Base-by-base conservation (phyloP, 805 yeast genomes). In the Candida odintsovae region DNA sequence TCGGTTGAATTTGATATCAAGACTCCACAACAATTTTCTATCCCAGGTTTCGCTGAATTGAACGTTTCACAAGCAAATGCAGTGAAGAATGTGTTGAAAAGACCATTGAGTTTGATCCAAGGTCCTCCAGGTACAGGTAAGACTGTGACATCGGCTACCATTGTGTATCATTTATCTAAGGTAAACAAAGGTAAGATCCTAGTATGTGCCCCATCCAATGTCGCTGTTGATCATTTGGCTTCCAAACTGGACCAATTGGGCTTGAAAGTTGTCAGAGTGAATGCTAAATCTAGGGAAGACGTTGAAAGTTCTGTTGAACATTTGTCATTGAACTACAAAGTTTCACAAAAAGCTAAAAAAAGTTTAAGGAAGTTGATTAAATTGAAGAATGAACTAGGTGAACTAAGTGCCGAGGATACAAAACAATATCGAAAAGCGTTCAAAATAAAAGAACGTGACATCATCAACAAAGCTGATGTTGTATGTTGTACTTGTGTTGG, bases 51-150 rank as follows among this genome's bases (percentile, higher is more conserved):
- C 50, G 77, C 88, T 0, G 78, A 77, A 44, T 71, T 90, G 53
- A 90, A 90, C 62, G 72, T 70, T 8, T 87, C 96, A 2, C 97
- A 90, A 64, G 75, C 76, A 3, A 78, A 76, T 56, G 97, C 97
- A 0, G 89, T 90, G 22, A 71, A 75, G 44, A 65, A 74, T 11
- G 95, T 83, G 0, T 64, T 89, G 48, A 76, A 76, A 56, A 72
- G 80, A 53, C 96, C 95, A 2, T 69, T 90, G 39, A 78, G 94
- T 6, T 72, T 89, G 53, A 88, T 89, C 51, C 97, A 90, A 64
- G 97, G 97, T 16, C 97, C 97, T 10, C 97, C 97, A 4, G 96
- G 96, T 52, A 90, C 97, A 0, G 97, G 97, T 62, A 90, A 90
- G 61, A 90, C 97, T 1, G 95, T 88, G 15, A 90, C 96, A 0